These are phyloP conservation scores for Penicillium argentinense DNA, from an alignment of 495 filamentous ascomycete genomes.

Conservation along the genomic window DNA sequence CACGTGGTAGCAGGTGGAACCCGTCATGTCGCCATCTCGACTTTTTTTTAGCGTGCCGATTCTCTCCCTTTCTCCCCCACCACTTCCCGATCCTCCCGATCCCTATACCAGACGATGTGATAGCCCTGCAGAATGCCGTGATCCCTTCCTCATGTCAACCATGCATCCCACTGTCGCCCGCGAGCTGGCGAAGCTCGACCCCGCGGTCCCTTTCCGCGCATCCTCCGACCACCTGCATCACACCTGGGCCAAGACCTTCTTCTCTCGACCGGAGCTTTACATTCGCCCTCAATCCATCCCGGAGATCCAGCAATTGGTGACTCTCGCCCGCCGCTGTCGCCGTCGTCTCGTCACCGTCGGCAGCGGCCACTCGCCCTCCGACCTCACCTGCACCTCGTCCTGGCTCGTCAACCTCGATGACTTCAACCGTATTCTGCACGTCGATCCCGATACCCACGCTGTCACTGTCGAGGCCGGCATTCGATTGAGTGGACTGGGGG, in stretches of 20 bases:
- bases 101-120: conserved; percentile 14
- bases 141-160: conserved; percentile 1
- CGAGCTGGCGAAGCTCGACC: conserved; percentile 57
- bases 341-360: conserved; percentile 79
- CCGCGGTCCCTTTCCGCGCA: conserved; percentile 73
- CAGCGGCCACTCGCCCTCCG: conserved; percentile 86
- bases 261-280: conserved; percentile 83
- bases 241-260: conserved; percentile 96
- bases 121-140: conserved; percentile 13
- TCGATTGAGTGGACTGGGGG: conserved; percentile 67
- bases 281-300: conserved; percentile 73
- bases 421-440: conserved; percentile 67
- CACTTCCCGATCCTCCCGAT: not conserved
- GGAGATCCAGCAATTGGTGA: conserved; percentile 82
- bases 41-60: conserved; percentile 12
- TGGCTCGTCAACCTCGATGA: conserved; percentile 95
- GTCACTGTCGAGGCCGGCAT: conserved; percentile 87
- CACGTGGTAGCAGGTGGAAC: too few species aligned
- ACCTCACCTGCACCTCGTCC: conserved; percentile 88
- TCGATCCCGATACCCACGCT: conserved; percentile 61
- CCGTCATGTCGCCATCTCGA: conserved; percentile 21
- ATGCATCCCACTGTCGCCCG: conserved; percentile 51
- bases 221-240: conserved; percentile 70
- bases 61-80: conserved; percentile 3
- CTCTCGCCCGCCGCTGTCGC: conserved; percentile 76